phyloP scores from a whole-genome alignment of 2,329 filamentous ascomycete genomes.

The Arthrobotrys musiformis region DNA sequence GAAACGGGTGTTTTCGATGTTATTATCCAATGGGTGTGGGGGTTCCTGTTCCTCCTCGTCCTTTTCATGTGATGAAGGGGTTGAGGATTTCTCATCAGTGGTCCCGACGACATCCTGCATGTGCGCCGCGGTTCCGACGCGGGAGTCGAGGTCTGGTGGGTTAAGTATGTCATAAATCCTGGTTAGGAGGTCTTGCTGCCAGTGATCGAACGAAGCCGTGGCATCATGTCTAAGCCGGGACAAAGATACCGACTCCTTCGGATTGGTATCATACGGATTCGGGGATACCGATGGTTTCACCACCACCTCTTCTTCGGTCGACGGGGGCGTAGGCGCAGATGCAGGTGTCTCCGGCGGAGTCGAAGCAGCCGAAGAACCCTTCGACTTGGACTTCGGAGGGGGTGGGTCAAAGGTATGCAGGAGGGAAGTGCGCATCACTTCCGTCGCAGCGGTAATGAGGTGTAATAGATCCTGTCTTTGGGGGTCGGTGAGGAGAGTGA shows the following conservation, averaged over 20 bases:
- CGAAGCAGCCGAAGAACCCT: slow-evolving; percentile 3
- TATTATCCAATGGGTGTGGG: slow-evolving; percentile 58
- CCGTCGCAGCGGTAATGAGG: slow-evolving; percentile 51
- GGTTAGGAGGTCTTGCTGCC: slow-evolving; percentile 73
- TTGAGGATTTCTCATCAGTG: slow-evolving; percentile 39
- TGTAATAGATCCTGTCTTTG: slow-evolving; percentile 57
- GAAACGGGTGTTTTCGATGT: slow-evolving; percentile 67
- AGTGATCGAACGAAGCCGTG: slow-evolving; percentile 79
- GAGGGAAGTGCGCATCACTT: slow-evolving; percentile 47
- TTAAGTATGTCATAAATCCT: slow-evolving; percentile 61
- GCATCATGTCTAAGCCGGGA: slow-evolving; percentile 73
- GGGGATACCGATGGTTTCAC: slow-evolving; percentile 58
- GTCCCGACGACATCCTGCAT: slow-evolving; percentile 59
- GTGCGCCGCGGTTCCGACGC: slow-evolving; percentile 38
- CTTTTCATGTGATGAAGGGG: background rate
- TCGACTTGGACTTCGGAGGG: slow-evolving; percentile 32
- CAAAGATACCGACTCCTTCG: slow-evolving; percentile 60
- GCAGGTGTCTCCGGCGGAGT: background rate
- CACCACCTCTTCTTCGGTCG: slow-evolving; percentile 36
- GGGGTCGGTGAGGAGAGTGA: slow-evolving; percentile 56
- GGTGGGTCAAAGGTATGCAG: slow-evolving; percentile 29
- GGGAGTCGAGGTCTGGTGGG: slow-evolving; percentile 59
- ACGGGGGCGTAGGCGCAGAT: slow-evolving; percentile 42
- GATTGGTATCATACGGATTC: slow-evolving; percentile 45
- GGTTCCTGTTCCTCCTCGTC: slow-evolving; percentile 56